Conservation (phyloP, 177 flowering plant genomes). For the Vitis hybrid region DNA sequence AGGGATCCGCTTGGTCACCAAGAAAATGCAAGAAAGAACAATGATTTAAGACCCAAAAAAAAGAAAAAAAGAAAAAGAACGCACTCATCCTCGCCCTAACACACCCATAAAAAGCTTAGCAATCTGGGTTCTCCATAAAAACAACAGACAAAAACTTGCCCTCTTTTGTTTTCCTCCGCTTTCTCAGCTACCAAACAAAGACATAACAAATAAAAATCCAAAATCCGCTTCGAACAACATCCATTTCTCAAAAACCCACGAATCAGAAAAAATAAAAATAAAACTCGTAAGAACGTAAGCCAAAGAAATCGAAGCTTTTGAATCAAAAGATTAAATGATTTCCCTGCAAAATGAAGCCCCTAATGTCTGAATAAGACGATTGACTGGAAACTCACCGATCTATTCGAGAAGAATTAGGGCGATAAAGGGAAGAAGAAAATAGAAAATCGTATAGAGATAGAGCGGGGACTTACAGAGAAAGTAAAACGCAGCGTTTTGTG, state of each 20-base stretch:
- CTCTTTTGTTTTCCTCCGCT: not conserved
- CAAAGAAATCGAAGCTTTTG: not conserved
- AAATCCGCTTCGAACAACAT: not conserved
- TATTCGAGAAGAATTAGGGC: not conserved
- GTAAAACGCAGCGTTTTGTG: too few species aligned
- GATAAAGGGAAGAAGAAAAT: conserved; percentile 15
- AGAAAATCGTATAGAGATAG: not conserved
- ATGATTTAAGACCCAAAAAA: too few species aligned
- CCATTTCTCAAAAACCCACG: not conserved
- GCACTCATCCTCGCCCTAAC: too few species aligned
- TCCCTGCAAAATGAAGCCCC: not conserved
- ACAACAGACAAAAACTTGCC: not conserved
- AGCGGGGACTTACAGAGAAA: too few species aligned
- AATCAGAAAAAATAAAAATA: not conserved
- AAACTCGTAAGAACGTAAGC: too few species aligned
- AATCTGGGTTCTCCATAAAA: not conserved
- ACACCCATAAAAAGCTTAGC: too few species aligned
- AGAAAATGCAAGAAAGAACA: too few species aligned
- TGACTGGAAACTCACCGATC: too few species aligned
- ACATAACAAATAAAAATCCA: not conserved
- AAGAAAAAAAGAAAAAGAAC: too few species aligned
- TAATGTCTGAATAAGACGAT: not conserved
- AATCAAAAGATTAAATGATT: not conserved
- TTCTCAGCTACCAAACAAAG: conserved; percentile 4
- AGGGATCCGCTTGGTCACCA: too few species aligned